Evolutionary conservation across 768 basidiomycete species (phyloP), one percentile per base, ranked within the genome.

Genomic region (Tubosaeta brunneosetosa): DNA sequence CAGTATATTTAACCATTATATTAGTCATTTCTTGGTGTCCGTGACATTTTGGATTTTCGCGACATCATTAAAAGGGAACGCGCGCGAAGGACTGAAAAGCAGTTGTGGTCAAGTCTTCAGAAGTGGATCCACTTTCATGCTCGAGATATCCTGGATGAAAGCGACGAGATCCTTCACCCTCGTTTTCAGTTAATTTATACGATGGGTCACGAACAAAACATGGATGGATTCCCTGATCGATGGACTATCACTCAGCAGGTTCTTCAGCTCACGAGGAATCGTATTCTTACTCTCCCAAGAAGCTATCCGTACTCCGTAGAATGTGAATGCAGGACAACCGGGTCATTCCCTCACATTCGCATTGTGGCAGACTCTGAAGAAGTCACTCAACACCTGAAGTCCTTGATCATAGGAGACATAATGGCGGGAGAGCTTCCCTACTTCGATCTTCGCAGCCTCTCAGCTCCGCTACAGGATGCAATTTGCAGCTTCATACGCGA

Each of bases 401-500:
- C 19, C 7, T 41, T 26, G 27, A 33, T 61, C 7, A 36, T 51
- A 8, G 17, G 43, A 17, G 47, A 56, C 26, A 44, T 63, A 13
- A 48, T 61, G 33, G 37, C 42, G 3, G 58, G 57, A 1, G 41
- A 29, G 3, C 47, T 65, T 29, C 54, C 52, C 3, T 38, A 47
- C 7, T 48, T 53, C 34, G 51, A 36, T 32, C 60, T 62, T 32
- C 17, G 32, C 12, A 36, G 45, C 37, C 43, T 50, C 7, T 34
- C 36, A 8, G 16, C n/a, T 11, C 8, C 26, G 53, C 3, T 42
- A 45, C 13, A 34, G 6, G 33, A 33, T 12, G 45, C 52, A 3
- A 52, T 63, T 17, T 27, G 40, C 5, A 13, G 44, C 6, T 66
- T 65, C 45, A 55, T 67, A 8, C 44, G 55, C 3, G 4, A 1